A percentile compares a stretch with the other conserved stretches of the same genome.
phyloP scores from a whole-genome alignment of 176 grass and related monocot genomes.

The Avena eriantha region DNA sequence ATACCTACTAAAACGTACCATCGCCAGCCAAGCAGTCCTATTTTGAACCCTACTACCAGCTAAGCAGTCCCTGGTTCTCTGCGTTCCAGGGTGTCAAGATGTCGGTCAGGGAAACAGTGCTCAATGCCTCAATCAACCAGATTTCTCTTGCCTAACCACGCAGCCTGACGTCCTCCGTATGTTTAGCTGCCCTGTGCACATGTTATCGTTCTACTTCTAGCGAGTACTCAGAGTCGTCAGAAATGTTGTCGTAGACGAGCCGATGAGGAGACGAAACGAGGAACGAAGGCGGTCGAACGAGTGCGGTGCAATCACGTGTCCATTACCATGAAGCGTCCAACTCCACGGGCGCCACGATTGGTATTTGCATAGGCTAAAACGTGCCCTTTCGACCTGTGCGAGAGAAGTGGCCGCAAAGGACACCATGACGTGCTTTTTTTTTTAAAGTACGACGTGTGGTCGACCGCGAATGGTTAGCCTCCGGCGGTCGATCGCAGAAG shows the following conservation, averaged over 20 bases:
- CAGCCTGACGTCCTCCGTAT: neutral
- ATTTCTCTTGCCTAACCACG: neutral
- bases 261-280: neutral
- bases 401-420: neutral
- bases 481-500: neutral
- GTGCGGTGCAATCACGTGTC: neutral
- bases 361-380: neutral
- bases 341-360: neutral
- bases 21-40: constrained; percentile 1
- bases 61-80: neutral
- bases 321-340: neutral
- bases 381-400: constrained; percentile 22
- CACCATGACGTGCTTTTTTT: neutral
- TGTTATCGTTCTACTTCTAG: too few species aligned
- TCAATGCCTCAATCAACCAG: neutral
- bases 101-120: neutral
- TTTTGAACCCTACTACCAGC: neutral
- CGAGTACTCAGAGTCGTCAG: neutral
- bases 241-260: neutral
- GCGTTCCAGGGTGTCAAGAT: constrained; percentile 6
- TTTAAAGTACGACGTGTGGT: neutral
- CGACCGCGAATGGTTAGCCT: neutral
- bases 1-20: neutral
- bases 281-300: neutral
- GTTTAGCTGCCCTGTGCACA: too few species aligned